Base-by-base conservation (phyloP, 164 flowering plant species). In the Piper betle region DNA sequence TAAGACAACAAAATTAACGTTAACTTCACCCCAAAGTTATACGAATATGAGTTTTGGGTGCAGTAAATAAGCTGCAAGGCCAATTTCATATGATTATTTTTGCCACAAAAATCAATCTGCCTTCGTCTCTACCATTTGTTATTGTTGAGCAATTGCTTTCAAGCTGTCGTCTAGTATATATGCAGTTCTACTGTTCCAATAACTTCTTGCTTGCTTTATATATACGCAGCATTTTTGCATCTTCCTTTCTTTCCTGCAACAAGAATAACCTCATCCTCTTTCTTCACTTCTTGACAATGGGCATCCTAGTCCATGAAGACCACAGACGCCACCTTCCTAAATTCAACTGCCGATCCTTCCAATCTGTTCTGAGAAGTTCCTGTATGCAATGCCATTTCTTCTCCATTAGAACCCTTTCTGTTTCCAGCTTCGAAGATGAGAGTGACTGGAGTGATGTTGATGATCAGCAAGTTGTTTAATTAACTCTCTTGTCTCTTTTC, bases 11-110 rank as follows among this genome's bases (percentile, higher is more conserved):
- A 9, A 1, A 58, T 55, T 68, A 67, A 56, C 73, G 68, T 75
- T 62, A 70, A 58, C 91, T 85, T 84, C 74, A 75, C 81, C 76
- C 77, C 74, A 68, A 87, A 83, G 87, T 17, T n/a, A 64, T 74
- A 17, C 13, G 65, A 61, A 17, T 19, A n/a, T 46, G 52, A 20
- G 10, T 15, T 17, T 18, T 46, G 52, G 50, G 4, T 72, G 70
- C 63, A 62, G 58, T n/a, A n/a, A n/a, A 39, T 69, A 69, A 64
- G 87, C 60, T 82, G 76, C 58, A 62, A 75, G 60, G 87, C 79
- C 76, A 73, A 71, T 72, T 41, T 84, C 89, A 69, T 20, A 33
- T 5, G 56, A 59, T 42, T 62, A 57, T 39, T 39, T 55, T 53
- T 70, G 57, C 63, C 58, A 54, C 60, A 39, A 33, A 20, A 62